Percentiles rank a stretch among this genome's conserved stretches.
phyloP scores from a whole-genome alignment of 345 rosid genomes.

The Syzygium jambos region DNA sequence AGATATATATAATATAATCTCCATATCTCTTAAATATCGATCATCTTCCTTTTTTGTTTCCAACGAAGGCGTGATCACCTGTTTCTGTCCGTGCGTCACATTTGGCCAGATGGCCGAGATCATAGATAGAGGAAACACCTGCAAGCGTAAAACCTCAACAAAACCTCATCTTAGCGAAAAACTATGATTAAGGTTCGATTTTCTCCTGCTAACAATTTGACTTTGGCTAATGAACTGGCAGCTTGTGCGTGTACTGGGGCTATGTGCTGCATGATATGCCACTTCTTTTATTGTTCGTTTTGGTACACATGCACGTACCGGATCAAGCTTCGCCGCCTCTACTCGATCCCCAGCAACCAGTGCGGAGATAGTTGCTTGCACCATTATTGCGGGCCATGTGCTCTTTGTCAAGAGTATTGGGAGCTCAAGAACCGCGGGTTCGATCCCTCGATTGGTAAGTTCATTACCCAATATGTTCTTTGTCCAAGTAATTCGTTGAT shows the following conservation, averaged over 20 bases:
- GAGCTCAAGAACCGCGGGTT: conserved; percentile 9
- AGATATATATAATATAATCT: not conserved
- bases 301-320: conserved; percentile 7
- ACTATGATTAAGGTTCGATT: not conserved
- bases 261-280: not conserved
- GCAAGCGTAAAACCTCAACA: not conserved
- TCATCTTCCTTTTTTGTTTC: not conserved
- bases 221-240: not conserved
- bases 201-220: not conserved
- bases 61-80: not conserved
- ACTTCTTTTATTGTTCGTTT: not conserved
- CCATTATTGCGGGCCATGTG: not conserved
- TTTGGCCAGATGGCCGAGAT: conserved; percentile 16
- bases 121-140: conserved; percentile 14
- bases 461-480: not conserved
- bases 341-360: not conserved
- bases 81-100: conserved; percentile 9
- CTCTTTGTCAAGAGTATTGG: conserved; percentile 6
- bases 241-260: conserved; percentile 2
- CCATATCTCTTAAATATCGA: not conserved
- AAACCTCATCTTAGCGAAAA: too few species aligned
- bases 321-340: not conserved
- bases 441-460: conserved; percentile 1
- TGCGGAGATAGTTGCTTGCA: conserved; percentile 2
- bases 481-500: not conserved